Percentiles rank a stretch among this genome's conserved stretches.
Conservation (phyloP, 257 asterid species). For the Capsicum pubescens region DNA sequence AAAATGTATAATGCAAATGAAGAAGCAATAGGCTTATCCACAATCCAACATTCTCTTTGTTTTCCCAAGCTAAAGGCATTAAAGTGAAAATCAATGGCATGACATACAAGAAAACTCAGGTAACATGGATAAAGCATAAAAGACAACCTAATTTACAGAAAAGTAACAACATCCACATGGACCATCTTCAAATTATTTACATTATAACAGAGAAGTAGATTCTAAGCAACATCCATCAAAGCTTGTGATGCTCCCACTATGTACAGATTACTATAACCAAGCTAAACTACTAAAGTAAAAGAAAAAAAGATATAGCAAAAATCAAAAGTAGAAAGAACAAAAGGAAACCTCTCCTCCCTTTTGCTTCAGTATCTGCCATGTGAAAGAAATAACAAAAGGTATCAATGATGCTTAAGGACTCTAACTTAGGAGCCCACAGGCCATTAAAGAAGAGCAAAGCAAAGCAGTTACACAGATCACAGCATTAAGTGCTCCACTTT, state of each 20-base stretch:
- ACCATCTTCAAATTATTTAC: slow-evolving; percentile 16
- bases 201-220: neutral
- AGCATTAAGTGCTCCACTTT: slow-evolving; percentile 13
- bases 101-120: neutral
- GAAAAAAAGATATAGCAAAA: neutral
- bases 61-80: neutral
- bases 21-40: neutral
- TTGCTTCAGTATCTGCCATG: slow-evolving; percentile 24
- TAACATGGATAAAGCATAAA: neutral
- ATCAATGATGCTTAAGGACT: neutral
- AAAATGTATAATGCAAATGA: neutral
- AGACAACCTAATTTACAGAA: neutral
- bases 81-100: neutral
- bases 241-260: neutral
- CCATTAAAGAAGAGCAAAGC: slow-evolving; percentile 16
- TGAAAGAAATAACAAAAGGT: slow-evolving; percentile 22
- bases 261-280: slow-evolving; percentile 13
- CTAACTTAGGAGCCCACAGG: neutral
- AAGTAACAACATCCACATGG: slow-evolving; percentile 18
- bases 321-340: slow-evolving; percentile 22
- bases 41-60: neutral
- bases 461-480: neutral
- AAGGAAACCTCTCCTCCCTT: slow-evolving; percentile 17
- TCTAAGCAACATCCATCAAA: slow-evolving; percentile 26
- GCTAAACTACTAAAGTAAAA: slow-evolving; percentile 15